Evolutionary conservation across 192 early-diverging fungal species (phyloP).

Genomic region (Backusella luteola): DNA sequence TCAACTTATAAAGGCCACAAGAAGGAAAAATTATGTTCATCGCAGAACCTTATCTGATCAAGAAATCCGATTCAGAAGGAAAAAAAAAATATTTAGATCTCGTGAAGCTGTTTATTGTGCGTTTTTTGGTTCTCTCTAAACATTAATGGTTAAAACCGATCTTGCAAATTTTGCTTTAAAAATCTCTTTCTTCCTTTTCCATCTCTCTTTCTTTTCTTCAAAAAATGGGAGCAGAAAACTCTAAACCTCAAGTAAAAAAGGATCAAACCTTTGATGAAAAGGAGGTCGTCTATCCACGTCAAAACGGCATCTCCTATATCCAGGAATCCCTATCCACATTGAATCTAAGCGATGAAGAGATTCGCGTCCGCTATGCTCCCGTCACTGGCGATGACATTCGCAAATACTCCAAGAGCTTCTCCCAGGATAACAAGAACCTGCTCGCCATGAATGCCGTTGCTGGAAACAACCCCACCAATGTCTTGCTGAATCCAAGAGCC

Average conservation of each 20-base stretch:
- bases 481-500: conserved; percentile 57
- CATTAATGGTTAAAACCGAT: not conserved
- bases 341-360: not conserved
- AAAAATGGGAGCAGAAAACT: conserved; percentile 4
- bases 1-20: too few species aligned
- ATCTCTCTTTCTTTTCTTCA: not conserved
- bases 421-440: conserved; percentile 62
- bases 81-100: too few species aligned
- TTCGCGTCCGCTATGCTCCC: not conserved
- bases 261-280: not conserved
- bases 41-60: not conserved
- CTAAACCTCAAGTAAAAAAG: not conserved
- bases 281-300: not conserved
- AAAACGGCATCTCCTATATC: not conserved
- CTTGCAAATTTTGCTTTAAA: not conserved
- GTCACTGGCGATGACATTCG: conserved; percentile 21
- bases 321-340: not conserved
- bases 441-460: conserved; percentile 67
- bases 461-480: conserved; percentile 51
- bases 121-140: not conserved
- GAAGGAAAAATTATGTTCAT: not conserved
- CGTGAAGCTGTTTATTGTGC: not conserved
- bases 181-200: not conserved
- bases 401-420: conserved; percentile 44
- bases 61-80: not conserved